Evolutionary conservation across 345 rosid genomes (phyloP).

Genomic region (Limnanthes douglasii): DNA sequence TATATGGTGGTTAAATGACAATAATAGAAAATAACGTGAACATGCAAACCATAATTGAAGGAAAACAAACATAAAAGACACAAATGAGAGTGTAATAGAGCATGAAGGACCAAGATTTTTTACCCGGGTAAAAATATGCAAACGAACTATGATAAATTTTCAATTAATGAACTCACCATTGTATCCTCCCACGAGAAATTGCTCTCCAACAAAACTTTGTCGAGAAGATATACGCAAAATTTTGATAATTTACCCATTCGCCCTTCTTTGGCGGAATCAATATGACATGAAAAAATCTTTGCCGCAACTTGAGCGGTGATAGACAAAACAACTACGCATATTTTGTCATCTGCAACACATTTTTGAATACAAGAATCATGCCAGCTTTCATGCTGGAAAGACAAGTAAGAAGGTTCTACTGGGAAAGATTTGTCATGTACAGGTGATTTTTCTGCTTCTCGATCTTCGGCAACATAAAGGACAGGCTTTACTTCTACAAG

Average conservation of each 20-base stretch:
- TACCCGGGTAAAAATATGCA: no score
- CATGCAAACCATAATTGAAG: no score
- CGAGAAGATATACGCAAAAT: slow-evolving; percentile 66
- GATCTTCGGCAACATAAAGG: slow-evolving; percentile 37
- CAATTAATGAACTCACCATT: slow-evolving; percentile 59
- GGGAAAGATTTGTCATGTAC: slow-evolving; percentile 9
- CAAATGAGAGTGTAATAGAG: background rate
- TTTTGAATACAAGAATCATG: slow-evolving; percentile 64
- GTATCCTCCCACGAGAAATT: slow-evolving; percentile 58
- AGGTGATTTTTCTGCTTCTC: slow-evolving; percentile 16
- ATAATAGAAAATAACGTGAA: no score
- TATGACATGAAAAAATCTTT: slow-evolving; percentile 25
- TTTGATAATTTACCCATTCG: slow-evolving; percentile 32
- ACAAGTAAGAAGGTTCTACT: slow-evolving; percentile 21
- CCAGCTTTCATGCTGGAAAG: slow-evolving; percentile 63
- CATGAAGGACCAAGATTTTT: slow-evolving; percentile 8
- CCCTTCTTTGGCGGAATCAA: slow-evolving; percentile 13
- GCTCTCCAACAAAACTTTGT: slow-evolving; percentile 37
- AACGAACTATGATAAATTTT: no score
- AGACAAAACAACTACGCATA: slow-evolving; percentile 46
- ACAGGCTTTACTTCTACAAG: slow-evolving; percentile 84
- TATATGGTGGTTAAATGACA: no score
- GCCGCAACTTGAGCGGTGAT: slow-evolving; percentile 27
- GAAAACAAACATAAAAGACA: slow-evolving; percentile 7
- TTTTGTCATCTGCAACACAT: slow-evolving; percentile 43